Percentiles rank a stretch among this genome's conserved stretches.
Conservation (phyloP, 371 early-diverging fungal genomes). For the Dipsacomyces acuminosporus region DNA sequence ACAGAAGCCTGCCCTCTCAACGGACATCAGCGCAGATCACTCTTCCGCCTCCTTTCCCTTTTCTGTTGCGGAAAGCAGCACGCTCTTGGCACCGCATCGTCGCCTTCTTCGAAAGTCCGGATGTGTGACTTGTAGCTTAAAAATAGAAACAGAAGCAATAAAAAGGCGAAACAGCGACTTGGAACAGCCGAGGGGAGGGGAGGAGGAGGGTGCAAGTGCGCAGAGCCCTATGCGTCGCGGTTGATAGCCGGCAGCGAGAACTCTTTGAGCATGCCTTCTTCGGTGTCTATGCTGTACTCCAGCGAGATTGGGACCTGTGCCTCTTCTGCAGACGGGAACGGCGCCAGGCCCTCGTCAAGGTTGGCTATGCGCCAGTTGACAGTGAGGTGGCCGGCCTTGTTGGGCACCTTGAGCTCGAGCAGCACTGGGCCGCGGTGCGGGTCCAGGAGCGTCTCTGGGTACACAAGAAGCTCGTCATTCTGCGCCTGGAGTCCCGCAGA, state of each 20-base stretch:
- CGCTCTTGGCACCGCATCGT: no score
- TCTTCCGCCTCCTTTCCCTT: no score
- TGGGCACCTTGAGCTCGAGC: slow-evolving; percentile 45
- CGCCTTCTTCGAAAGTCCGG: no score
- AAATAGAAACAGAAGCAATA: no score
- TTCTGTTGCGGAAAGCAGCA: no score
- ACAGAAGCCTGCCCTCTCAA: no score
- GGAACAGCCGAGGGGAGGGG: no score
- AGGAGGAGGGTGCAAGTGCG: slow-evolving; percentile 1
- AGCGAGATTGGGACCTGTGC: slow-evolving; percentile 42
- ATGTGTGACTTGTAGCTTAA: no score
- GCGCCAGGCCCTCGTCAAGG: slow-evolving; percentile 48
- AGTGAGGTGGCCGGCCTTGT: slow-evolving; percentile 36
- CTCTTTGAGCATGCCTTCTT: slow-evolving; percentile 31
- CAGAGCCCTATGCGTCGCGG: slow-evolving; percentile 18
- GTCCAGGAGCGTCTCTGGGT: slow-evolving; percentile 45
- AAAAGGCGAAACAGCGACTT: no score
- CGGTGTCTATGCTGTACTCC: slow-evolving; percentile 43
- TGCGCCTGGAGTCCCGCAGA: slow-evolving; percentile 7
- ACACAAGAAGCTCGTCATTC: slow-evolving; percentile 30
- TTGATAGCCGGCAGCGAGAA: slow-evolving; percentile 35
- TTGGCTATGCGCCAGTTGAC: slow-evolving; percentile 47
- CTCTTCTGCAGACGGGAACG: slow-evolving; percentile 41
- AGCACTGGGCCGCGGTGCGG: slow-evolving; percentile 46
- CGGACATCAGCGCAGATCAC: no score